Evolutionary conservation across 129 eudicot genomes (phyloP), one percentile per base, ranked within the genome.

Genomic region (Scalesia atractyloides): DNA sequence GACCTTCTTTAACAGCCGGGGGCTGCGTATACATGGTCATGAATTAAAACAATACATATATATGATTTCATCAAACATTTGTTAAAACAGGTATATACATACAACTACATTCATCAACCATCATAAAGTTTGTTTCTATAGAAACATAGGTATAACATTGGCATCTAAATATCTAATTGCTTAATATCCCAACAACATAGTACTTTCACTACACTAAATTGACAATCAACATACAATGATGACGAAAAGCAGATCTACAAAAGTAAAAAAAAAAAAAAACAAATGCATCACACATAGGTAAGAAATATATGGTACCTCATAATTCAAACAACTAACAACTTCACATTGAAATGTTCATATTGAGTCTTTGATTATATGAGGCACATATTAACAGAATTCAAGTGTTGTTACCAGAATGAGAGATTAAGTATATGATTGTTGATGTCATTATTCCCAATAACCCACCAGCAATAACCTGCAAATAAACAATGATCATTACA

Each of bases 391-490:
- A 68, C 44, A 26, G 57, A 34, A 48, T 24, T 81, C 82, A 73
- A 72, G 84, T 72, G 48, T 17, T 73, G 51, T 43, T 51, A 50
- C 68, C 69, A 20, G 83, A 39, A 72, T 73, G 43, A 9, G 68
- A 67, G 16, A 81, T 33, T 8, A 90, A 58, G 78, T 83, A 79
- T 57, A 73, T 60, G 48, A 83, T 47, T 20, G 77, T 41, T 64
- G 93, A 88, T n/a, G 83, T 81, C 63, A 77, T 52, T 17, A 80
- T 50, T 41, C 96, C 96, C 76, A 87, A 76, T 51, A 81, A 18
- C 48, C 84, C 84, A 67, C 96, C 96, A 44, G 85, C 88, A 68
- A 81, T 54, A 64, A 90, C 96, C 96, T 90, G 82, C 68, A 75
- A 41, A 15, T 39, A 22, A 71, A 22, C 3, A 14, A 57, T 15